Percentiles rank a stretch among this genome's conserved stretches.
Evolutionary conservation across 148 eudicot species (phyloP).

Genomic region (Chenopodium formosanum): DNA sequence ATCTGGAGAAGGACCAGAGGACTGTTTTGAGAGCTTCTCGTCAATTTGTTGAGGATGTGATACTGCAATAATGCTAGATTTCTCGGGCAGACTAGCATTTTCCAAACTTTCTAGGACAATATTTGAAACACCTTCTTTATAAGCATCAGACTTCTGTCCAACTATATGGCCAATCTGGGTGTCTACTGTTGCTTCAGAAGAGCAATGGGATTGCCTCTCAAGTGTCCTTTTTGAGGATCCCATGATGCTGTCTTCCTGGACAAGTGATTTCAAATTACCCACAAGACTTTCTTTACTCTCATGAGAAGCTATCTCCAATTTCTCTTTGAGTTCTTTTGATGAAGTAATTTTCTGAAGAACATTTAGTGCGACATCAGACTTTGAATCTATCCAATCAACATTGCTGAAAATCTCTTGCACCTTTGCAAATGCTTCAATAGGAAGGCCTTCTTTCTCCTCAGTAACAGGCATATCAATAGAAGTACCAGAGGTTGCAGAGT

Average conservation of each 20-base stretch:
- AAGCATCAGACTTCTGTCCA: constrained; percentile 27
- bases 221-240: constrained; percentile 10
- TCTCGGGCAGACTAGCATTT: constrained; percentile 20
- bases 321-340: constrained; percentile 43
- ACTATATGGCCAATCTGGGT: constrained; percentile 14
- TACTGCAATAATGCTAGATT: constrained; percentile 21
- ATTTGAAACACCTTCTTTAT: constrained; percentile 33
- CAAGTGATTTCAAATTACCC: constrained; percentile 19
- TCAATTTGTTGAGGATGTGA: constrained; percentile 15
- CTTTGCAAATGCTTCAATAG: constrained; percentile 69
- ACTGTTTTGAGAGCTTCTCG: constrained; percentile 17
- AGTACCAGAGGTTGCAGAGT: constrained; percentile 36
- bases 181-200: constrained; percentile 27
- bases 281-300: constrained; percentile 25
- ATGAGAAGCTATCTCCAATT: constrained; percentile 34
- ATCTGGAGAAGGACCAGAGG: constrained; percentile 30
- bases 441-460: constrained; percentile 66
- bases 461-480: constrained; percentile 36
- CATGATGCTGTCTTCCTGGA: constrained; percentile 20
- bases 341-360: constrained; percentile 43
- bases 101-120: constrained; percentile 29
- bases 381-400: constrained; percentile 60
- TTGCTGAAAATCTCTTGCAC: constrained; percentile 62
- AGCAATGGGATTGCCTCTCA: constrained; percentile 25
- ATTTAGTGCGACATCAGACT: constrained; percentile 41